phyloP scores from a whole-genome alignment of 257 asterid genomes.

The Perilla frutescens region DNA sequence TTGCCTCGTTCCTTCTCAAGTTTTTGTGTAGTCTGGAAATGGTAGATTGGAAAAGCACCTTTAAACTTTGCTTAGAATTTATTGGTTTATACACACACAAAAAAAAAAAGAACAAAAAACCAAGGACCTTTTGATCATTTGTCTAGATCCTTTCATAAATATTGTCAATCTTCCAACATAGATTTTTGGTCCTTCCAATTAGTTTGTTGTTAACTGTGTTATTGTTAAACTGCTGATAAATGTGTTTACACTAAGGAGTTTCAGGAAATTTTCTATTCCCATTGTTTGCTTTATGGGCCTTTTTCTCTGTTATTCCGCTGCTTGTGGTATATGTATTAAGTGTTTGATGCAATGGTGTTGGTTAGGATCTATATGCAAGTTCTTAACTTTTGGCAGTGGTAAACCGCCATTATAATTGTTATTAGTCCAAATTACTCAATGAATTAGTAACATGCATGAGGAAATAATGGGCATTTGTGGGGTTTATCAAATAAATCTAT shows the following conservation, averaged over 20 bases:
- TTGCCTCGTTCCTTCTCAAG: not conserved
- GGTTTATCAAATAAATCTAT: not conserved
- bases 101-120: not conserved
- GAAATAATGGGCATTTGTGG: conserved; percentile 13
- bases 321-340: not conserved
- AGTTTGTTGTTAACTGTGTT: conserved; percentile 13
- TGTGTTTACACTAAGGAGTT: not conserved
- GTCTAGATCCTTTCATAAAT: not conserved
- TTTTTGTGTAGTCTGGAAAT: not conserved
- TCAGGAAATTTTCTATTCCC: not conserved
- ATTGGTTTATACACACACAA: conserved; percentile 27
- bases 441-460: not conserved
- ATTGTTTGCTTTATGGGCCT: conserved; percentile 15
- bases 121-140: conserved; percentile 9
- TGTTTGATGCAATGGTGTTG: conserved; percentile 25
- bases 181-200: conserved; percentile 15
- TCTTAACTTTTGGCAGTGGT: not conserved
- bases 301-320: conserved; percentile 8
- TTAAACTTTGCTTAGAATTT: conserved; percentile 3
- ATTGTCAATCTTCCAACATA: not conserved
- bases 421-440: not conserved
- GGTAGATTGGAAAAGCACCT: conserved; percentile 5
- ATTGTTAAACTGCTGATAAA: conserved; percentile 15
- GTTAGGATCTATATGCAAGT: conserved; percentile 13
- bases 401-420: conserved; percentile 1